Conservation (phyloP, 208 protist genomes). For the Trypanosoma melophagium region DNA sequence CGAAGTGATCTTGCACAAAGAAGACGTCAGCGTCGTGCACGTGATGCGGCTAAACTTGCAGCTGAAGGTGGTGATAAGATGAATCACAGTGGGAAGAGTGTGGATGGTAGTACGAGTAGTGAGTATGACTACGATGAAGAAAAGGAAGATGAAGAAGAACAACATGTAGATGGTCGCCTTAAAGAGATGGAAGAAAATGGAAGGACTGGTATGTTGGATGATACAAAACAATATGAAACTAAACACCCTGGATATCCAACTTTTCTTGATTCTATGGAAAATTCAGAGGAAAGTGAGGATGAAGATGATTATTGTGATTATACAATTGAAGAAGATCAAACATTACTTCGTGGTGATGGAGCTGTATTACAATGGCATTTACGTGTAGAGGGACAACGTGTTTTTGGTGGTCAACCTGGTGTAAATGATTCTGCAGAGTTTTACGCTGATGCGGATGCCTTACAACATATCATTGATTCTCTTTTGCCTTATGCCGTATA, state of each 20-base stretch:
- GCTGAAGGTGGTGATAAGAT: neutral
- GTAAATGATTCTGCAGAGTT: conserved; percentile 59
- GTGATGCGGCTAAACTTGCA: neutral
- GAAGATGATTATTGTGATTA: conserved; percentile 19
- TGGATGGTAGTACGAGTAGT: neutral
- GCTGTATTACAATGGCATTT: conserved; percentile 82
- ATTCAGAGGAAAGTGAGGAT: neutral
- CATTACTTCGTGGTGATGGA: conserved; percentile 62
- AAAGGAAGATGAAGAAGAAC: conserved; percentile 2
- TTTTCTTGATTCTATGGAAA: too few species aligned
- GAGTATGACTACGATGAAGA: neutral
- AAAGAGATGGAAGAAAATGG: neutral
- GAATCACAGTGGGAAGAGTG: neutral
- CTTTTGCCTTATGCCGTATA: conserved; percentile 74
- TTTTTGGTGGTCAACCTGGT: conserved; percentile 70
- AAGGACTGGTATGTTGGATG: neutral
- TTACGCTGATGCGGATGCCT: conserved; percentile 45
- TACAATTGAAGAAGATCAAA: conserved; percentile 29
- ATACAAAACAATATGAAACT: neutral
- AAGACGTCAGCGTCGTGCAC: neutral
- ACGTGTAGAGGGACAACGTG: conserved; percentile 63
- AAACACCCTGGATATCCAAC: neutral
- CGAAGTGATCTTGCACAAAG: conserved; percentile 16
- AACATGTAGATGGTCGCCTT: too few species aligned
- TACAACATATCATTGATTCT: conserved; percentile 48